Conservation (phyloP, 352 stramenopile genomes). For the Phytophthora idaei region DNA sequence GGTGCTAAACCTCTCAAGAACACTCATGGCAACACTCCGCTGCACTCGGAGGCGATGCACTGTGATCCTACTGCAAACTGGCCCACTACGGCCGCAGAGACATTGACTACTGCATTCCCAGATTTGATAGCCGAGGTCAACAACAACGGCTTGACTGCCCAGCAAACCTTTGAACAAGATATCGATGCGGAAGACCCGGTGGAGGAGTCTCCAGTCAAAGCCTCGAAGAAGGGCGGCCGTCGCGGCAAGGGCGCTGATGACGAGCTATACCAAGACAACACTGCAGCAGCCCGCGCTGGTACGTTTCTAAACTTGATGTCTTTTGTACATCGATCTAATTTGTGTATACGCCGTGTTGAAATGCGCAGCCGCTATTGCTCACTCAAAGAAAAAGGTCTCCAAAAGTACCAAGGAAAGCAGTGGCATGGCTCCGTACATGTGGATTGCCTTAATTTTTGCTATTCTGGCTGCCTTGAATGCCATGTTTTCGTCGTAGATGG, state of each 20-base stretch:
- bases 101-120: conserved; percentile 56
- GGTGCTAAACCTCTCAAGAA: conserved; percentile 71
- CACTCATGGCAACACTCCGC: conserved; percentile 54
- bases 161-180: conserved; percentile 69
- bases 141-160: conserved; percentile 61
- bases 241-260: conserved; percentile 32
- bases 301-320: not conserved
- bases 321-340: conserved; percentile 8
- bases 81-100: conserved; percentile 55
- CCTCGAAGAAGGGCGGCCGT: conserved; percentile 37
- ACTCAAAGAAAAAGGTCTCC: conserved; percentile 67
- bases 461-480: conserved; percentile 43
- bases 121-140: conserved; percentile 59
- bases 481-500: conserved; percentile 29
- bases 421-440: conserved; percentile 41
- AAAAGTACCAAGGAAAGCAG: conserved; percentile 44
- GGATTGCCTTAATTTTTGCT: conserved; percentile 48
- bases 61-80: conserved; percentile 60
- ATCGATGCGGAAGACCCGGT: conserved; percentile 60
- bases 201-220: conserved; percentile 21
- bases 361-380: conserved; percentile 62
- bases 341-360: conserved; percentile 7
- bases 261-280: conserved; percentile 51
- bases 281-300: conserved; percentile 62
- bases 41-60: conserved; percentile 83